Evolutionary conservation across 192 early-diverging fungal genomes (phyloP).

Genomic region (Helicostylum pulchrum): DNA sequence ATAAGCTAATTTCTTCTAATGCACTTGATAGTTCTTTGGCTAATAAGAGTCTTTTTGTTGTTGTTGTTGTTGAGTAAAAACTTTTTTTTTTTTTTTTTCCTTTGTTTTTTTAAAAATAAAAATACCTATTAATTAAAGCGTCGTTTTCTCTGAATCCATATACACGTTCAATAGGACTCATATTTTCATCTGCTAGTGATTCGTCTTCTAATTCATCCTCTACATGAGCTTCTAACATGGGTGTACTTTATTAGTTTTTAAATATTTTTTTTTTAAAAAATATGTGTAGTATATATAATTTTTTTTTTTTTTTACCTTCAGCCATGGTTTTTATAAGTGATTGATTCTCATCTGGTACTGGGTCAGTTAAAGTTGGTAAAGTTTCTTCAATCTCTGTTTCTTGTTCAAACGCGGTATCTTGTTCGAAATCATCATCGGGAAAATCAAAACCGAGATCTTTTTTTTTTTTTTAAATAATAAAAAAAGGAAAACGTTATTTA

Average conservation of each 20-base stretch:
- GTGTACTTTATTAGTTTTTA: no score
- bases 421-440: conserved; percentile 26
- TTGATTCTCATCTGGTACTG: conserved; percentile 2
- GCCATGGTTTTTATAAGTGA: conserved; percentile 11
- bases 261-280: not conserved
- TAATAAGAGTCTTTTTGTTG: conserved; percentile 35
- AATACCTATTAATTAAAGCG: conserved; percentile 17
- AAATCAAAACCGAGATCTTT: conserved; percentile 42
- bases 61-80: not conserved
- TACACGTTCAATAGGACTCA: conserved; percentile 14
- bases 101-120: no score
- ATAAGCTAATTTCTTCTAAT: conserved; percentile 30
- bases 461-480: not conserved
- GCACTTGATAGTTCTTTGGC: conserved; percentile 40
- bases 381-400: conserved; percentile 1
- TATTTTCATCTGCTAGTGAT: conserved; percentile 8
- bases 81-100: not conserved
- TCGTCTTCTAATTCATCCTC: conserved; percentile 14
- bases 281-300: not conserved
- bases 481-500: not conserved
- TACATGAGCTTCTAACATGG: not conserved
- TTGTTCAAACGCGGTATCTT: conserved; percentile 14
- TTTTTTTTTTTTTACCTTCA: conserved; percentile 5
- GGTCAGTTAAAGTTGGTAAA: conserved; percentile 1
- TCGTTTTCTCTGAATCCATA: not conserved